phyloP scores from a whole-genome alignment of 306 rosid species.

The Dryas alaskensis region DNA sequence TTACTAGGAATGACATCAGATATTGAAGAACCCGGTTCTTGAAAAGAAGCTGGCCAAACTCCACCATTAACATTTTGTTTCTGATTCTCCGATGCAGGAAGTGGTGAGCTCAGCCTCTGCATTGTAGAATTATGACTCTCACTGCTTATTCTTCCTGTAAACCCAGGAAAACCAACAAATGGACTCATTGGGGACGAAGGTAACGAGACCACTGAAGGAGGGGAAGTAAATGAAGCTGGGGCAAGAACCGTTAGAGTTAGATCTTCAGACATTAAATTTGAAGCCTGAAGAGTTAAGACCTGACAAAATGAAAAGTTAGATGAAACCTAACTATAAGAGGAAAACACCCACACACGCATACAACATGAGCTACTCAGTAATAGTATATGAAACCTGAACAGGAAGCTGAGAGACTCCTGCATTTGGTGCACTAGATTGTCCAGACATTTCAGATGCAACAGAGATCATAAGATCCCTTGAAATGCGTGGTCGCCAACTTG shows the following conservation, averaged over 20 bases:
- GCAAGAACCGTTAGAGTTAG: conserved; percentile 86
- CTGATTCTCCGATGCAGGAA: conserved; percentile 40
- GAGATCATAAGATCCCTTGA: conserved; percentile 87
- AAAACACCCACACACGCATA: neutral
- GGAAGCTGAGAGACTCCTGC: conserved; percentile 65
- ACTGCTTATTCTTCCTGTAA: conserved; percentile 47
- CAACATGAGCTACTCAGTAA: neutral
- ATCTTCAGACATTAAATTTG: conserved; percentile 89
- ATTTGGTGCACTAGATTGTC: conserved; percentile 41
- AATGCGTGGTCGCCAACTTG: conserved; percentile 71
- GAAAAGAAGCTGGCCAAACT: conserved; percentile 39
- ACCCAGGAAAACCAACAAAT: conserved; percentile 55
- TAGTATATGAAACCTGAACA: conserved; percentile 55
- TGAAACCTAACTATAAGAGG: conserved; percentile 20
- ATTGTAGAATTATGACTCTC: conserved; percentile 39
- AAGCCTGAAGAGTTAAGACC: conserved; percentile 93
- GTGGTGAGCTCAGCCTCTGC: conserved; percentile 42
- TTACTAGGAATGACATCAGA: conserved; percentile 62
- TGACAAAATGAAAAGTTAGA: conserved; percentile 45
- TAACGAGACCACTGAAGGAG: conserved; percentile 67
- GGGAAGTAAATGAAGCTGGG: conserved; percentile 70
- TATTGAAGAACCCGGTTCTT: conserved; percentile 37
- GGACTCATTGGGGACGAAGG: conserved; percentile 73
- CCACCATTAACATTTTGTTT: conserved; percentile 36
- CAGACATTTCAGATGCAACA: conserved; percentile 65